Evolutionary conservation across 306 rosid genomes (phyloP).

Genomic region (Casuarina cunninghamiana): DNA sequence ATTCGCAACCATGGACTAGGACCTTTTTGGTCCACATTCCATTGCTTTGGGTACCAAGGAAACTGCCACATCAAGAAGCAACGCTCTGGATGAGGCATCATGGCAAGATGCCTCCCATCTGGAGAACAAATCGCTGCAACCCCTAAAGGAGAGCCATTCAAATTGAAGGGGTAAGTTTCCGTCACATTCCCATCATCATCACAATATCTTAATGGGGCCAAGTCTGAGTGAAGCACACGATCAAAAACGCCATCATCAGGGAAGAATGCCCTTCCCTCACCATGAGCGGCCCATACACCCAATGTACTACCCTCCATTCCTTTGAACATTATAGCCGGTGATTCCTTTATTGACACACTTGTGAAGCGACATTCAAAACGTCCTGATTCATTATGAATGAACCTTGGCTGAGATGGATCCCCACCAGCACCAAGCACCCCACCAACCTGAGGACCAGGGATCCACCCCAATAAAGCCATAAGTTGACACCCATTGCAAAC

Average conservation of each 20-base stretch:
- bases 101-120: constrained; percentile 89
- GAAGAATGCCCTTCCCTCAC: constrained; percentile 88
- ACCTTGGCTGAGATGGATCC: constrained; percentile 84
- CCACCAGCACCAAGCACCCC: constrained; percentile 84
- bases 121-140: constrained; percentile 91
- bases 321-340: constrained; percentile 77
- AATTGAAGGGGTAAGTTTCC: constrained; percentile 78
- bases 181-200: constrained; percentile 84
- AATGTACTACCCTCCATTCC: constrained; percentile 85
- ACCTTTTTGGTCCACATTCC: constrained; percentile 76
- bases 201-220: constrained; percentile 81
- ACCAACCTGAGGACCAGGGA: constrained; percentile 88
- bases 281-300: constrained; percentile 93
- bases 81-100: constrained; percentile 99
- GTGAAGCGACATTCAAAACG: constrained; percentile 92
- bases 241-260: constrained; percentile 73
- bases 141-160: constrained; percentile 87
- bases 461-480: constrained; percentile 93
- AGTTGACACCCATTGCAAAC: constrained; percentile 97
- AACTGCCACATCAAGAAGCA: constrained; percentile 96
- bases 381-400: constrained; percentile 86
- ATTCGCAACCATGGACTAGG: constrained; percentile 92
- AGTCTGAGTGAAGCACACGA: constrained; percentile 53
- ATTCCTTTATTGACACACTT: constrained; percentile 70
- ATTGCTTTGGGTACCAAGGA: constrained; percentile 88